Base-by-base conservation (phyloP, 768 basidiomycete genomes). In the Rhizopogon salebrosus region DNA sequence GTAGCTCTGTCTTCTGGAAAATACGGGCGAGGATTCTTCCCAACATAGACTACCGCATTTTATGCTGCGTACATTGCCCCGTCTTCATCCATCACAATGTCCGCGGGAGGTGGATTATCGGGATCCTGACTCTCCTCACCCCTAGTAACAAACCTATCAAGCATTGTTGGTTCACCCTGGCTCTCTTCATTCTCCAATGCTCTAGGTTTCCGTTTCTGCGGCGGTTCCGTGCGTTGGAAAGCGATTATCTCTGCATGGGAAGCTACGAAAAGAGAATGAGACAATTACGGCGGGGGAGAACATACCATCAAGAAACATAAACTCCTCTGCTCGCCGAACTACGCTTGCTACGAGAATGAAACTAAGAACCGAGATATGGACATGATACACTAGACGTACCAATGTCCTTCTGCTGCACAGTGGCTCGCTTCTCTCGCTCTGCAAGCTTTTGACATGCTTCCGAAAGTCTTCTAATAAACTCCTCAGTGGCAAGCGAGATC, bases 401-500 rank as follows among this genome's bases (percentile, higher is more conserved):
- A 41, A 94, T 69, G 66, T 95, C 92, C 56, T 79, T 82, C 58
- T 88, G 79, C 63, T 90, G 89, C 16, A 94, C 80, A 0, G 84
- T 92, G 26, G 80, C 67, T 55, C 92, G 72, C 58, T 82, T 85
- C 56, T 93, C 90, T 49, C 80, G 72, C 53, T 80, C 76, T 5
- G 92, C 89, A 13, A 83, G 77, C 49, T 72, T 77, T 57, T 88
- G 83, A n/a, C 80, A 81, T 6, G 89, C 86, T 52, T 86, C 81
- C 29, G 80, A 77, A 26, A 95, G 70, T 46, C 84, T 78, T 65
- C 81, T 84, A 49, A 95, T 85, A 58, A 95, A 95, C 66, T 92
- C 87, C 69, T 95, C 93, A 51, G 93, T 85, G 5, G 92, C 92
- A 24, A 92, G 71, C 20, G 89, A 83, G 41, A 95, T 85, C 56